phyloP scores from a whole-genome alignment of 1,139 yeast species.

The Candida tropicalis region DNA sequence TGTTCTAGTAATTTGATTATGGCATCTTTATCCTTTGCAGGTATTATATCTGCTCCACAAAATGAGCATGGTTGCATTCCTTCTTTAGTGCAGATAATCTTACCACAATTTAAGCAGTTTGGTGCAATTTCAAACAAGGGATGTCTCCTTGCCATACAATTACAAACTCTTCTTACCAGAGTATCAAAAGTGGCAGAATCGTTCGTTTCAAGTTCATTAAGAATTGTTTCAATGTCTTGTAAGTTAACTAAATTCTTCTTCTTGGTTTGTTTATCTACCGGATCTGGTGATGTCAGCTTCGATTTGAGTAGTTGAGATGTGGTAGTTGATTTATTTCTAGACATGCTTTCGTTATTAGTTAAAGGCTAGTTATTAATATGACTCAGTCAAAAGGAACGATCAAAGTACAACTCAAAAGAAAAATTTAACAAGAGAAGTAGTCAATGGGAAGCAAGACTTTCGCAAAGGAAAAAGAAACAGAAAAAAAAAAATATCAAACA shows the following conservation, averaged over 20 bases:
- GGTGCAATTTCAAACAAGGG: conserved; percentile 90
- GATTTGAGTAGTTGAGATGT: conserved; percentile 42
- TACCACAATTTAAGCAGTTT: conserved; percentile 92
- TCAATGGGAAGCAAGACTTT: too few species aligned
- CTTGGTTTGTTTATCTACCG: conserved; percentile 26
- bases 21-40: conserved; percentile 59
- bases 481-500: not conserved
- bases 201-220: conserved; percentile 38
- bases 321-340: conserved; percentile 26
- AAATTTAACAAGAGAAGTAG: not conserved
- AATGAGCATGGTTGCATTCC: conserved; percentile 89
- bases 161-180: conserved; percentile 47
- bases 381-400: not conserved
- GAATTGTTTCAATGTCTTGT: conserved; percentile 56
- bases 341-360: conserved; percentile 4
- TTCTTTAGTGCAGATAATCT: conserved; percentile 85
- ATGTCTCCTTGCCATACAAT: conserved; percentile 84
- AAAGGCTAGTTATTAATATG: not conserved
- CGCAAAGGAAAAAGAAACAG: not conserved
- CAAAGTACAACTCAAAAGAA: not conserved
- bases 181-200: conserved; percentile 15
- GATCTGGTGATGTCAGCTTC: conserved; percentile 23
- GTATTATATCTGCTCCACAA: conserved; percentile 72
- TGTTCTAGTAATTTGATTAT: conserved; percentile 53
- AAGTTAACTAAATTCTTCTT: conserved; percentile 51